These are phyloP conservation scores for Malus hybrid DNA, from an alignment of 331 rosid species.

Conservation along the genomic window DNA sequence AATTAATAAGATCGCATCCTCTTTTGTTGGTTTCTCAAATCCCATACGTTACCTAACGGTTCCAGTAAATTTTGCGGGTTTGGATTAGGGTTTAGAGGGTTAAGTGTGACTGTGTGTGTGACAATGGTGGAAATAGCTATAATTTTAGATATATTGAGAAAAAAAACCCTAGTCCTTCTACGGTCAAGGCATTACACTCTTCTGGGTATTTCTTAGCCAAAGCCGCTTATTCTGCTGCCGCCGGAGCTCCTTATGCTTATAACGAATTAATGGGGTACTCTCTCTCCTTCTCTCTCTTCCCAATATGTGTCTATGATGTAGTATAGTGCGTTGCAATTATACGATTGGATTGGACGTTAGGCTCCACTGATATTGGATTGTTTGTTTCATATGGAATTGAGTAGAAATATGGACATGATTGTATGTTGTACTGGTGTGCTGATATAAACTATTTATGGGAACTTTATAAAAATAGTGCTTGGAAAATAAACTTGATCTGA, in stretches of 20 bases:
- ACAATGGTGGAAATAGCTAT: slow-evolving; percentile 78
- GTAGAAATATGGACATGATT: neutral
- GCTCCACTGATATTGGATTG: too few relatives aligned
- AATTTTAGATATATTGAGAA: slow-evolving; percentile 59
- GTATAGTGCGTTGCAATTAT: too few relatives aligned
- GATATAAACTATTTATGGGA: neutral
- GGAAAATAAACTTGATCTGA: too few relatives aligned
- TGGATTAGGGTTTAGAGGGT: slow-evolving; percentile 11
- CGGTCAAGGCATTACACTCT: slow-evolving; percentile 41
- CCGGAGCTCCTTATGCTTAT: slow-evolving; percentile 56
- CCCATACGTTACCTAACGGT: neutral
- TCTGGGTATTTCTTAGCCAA: slow-evolving; percentile 60
- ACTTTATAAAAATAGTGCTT: neutral
- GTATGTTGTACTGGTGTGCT: neutral
- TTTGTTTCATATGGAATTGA: neutral
- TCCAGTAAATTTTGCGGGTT: neutral
- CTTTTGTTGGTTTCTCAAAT: neutral
- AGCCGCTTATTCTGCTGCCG: slow-evolving; percentile 39
- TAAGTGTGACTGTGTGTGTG: neutral
- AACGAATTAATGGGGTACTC: slow-evolving; percentile 60
- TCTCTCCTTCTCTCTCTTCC: neutral
- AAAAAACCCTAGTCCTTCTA: slow-evolving; percentile 35
- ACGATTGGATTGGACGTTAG: too few relatives aligned
- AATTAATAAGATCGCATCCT: neutral
- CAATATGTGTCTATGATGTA: too few relatives aligned